Percentiles rank a stretch among this genome's conserved stretches.
phyloP scores from a whole-genome alignment of 2,329 filamentous ascomycete genomes.

The Fusarium sterilihyphosum region DNA sequence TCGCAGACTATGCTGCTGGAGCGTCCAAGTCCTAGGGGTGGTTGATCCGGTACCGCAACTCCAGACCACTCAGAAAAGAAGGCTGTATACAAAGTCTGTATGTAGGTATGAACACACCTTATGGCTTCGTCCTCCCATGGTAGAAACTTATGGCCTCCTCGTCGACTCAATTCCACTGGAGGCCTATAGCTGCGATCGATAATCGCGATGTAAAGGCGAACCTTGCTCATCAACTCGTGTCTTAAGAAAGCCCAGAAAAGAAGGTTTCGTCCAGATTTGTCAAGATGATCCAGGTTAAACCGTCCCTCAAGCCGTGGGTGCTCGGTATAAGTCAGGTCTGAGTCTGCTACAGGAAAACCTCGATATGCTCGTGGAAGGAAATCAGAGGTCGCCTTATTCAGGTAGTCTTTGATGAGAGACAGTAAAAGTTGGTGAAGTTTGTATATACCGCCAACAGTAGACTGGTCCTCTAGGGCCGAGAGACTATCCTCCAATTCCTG shows the following conservation, averaged over 20 bases:
- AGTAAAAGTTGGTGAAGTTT: background rate
- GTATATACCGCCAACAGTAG: background rate
- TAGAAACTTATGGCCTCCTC: background rate
- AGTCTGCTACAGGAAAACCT: background rate
- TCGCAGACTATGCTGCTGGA: background rate
- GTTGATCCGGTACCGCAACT: background rate
- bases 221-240: background rate
- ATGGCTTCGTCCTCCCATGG: background rate
- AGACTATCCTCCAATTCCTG: background rate
- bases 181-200: background rate
- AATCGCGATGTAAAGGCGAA: background rate
- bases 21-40: background rate
- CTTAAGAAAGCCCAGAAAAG: constrained; percentile 1
- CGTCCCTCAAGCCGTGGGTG: background rate
- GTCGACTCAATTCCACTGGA: background rate
- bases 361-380: background rate
- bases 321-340: no score
- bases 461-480: background rate
- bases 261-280: background rate
- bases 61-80: background rate
- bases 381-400: background rate
- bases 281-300: background rate
- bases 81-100: background rate
- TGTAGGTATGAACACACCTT: background rate
- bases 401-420: constrained; percentile 2